Conservation (phyloP, 1,139 yeast species). For the Taphrina confusa region DNA sequence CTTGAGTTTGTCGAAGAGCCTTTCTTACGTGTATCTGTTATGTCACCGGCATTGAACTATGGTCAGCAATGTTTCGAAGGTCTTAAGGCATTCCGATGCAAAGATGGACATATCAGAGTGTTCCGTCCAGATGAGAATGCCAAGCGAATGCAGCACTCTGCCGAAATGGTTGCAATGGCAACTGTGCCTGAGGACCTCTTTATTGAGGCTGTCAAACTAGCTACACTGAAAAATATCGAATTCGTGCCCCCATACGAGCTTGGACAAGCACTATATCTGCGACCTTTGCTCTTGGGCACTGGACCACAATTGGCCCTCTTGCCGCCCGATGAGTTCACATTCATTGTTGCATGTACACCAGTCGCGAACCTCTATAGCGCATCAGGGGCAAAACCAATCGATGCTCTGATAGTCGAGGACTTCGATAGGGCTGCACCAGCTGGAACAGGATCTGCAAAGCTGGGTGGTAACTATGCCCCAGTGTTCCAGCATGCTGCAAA, state of each 20-base stretch:
- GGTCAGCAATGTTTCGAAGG: constrained; percentile 37
- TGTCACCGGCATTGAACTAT: constrained; percentile 33
- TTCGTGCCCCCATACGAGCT: constrained; percentile 35
- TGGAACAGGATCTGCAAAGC: constrained; percentile 34
- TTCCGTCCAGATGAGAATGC: constrained; percentile 36
- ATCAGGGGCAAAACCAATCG: constrained; percentile 33
- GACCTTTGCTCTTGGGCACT: constrained; percentile 33
- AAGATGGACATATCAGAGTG: constrained; percentile 32
- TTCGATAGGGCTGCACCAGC: constrained; percentile 36
- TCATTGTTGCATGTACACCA: constrained; percentile 29
- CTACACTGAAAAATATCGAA: constrained; percentile 25
- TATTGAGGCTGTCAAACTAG: constrained; percentile 27
- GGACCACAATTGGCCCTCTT: constrained; percentile 28
- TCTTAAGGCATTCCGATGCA: constrained; percentile 34
- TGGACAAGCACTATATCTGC: constrained; percentile 33
- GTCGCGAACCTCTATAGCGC: constrained; percentile 32
- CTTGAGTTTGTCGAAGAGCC: constrained; percentile 32
- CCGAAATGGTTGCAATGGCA: constrained; percentile 29
- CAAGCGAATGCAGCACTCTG: constrained; percentile 35
- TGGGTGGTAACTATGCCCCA: constrained; percentile 35
- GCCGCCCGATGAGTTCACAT: constrained; percentile 33
- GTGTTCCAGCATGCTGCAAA: constrained; percentile 32
- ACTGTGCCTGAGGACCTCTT: constrained; percentile 31
- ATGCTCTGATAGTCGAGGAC: constrained; percentile 34
- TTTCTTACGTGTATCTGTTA: constrained; percentile 22